These are phyloP conservation scores for Diddensiella transvaalensis DNA, from an alignment of 805 yeast genomes.

Conservation along the genomic window DNA sequence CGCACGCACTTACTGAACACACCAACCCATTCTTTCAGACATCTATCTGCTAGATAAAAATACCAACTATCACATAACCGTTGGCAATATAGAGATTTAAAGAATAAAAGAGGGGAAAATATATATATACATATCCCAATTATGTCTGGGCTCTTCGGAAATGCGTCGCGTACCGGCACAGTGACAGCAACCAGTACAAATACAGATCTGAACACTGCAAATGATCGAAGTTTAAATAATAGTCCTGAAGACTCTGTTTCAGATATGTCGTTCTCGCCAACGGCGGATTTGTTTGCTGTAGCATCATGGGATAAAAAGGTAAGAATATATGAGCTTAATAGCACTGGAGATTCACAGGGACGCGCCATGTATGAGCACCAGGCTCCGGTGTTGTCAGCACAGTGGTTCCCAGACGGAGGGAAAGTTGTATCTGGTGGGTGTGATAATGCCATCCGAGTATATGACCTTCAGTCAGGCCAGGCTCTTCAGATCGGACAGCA, in stretches of 20 bases:
- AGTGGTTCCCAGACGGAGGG: slow-evolving; percentile 85
- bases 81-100: too few species aligned
- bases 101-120: too few species aligned
- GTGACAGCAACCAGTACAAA: neutral
- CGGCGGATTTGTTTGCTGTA: slow-evolving; percentile 73
- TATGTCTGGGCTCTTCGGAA: neutral
- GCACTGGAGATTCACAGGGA: slow-evolving; percentile 77
- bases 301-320: slow-evolving; percentile 96
- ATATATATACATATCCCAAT: too few species aligned
- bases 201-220: slow-evolving; percentile 15
- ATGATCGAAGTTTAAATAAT: slow-evolving; percentile 44
- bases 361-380: slow-evolving; percentile 86
- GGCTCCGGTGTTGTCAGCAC: slow-evolving; percentile 76
- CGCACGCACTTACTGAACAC: too few species aligned
- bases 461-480: slow-evolving; percentile 80
- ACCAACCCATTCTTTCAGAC: too few species aligned
- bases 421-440: slow-evolving; percentile 86
- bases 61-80: too few species aligned
- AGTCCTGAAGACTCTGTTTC: slow-evolving; percentile 92
- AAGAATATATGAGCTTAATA: slow-evolving; percentile 80
- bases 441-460: slow-evolving; percentile 81
- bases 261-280: slow-evolving; percentile 81
- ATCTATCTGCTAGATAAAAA: too few species aligned
- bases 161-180: slow-evolving; percentile 1
- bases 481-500: slow-evolving; percentile 81